A percentile compares a stretch with the other conserved stretches of the same genome.
Conservation (phyloP, 305 asterid genomes). For the Fraxinus velutina region DNA sequence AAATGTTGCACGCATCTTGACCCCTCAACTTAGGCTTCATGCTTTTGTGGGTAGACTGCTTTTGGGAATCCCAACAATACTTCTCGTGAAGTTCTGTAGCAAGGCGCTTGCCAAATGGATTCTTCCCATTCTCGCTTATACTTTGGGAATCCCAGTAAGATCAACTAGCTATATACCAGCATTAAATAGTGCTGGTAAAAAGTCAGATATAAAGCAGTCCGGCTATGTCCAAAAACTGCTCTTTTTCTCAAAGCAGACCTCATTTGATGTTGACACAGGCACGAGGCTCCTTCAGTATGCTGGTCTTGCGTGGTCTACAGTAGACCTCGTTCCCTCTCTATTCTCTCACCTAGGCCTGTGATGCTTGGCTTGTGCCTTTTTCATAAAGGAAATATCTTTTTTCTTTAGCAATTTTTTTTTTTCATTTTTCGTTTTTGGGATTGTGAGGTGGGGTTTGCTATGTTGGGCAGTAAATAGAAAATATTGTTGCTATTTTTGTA, state of each 20-base stretch:
- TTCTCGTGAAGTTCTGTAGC: constrained; percentile 78
- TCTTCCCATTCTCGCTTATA: constrained; percentile 76
- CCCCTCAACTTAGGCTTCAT: constrained; percentile 53
- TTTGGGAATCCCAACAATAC: constrained; percentile 76
- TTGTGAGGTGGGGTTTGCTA: background rate
- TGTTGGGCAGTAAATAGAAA: background rate
- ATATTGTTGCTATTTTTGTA: background rate
- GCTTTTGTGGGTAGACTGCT: constrained; percentile 66
- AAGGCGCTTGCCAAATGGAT: constrained; percentile 87
- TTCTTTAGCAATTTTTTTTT: background rate
- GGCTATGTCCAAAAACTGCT: constrained; percentile 62
- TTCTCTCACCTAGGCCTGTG: constrained; percentile 63
- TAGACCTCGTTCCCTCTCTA: constrained; percentile 86
- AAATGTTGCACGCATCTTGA: constrained; percentile 59
- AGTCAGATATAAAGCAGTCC: constrained; percentile 51
- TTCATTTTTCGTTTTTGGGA: background rate
- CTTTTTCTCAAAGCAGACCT: constrained; percentile 58
- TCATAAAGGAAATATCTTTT: background rate
- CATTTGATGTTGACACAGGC: constrained; percentile 86
- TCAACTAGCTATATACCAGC: constrained; percentile 73
- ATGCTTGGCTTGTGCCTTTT: constrained; percentile 22
- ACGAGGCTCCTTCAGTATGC: constrained; percentile 87
- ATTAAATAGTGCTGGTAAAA: constrained; percentile 45
- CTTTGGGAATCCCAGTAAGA: constrained; percentile 75
- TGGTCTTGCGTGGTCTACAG: constrained; percentile 95